Evolutionary conservation across 805 yeast genomes (phyloP).

Genomic region (Yamadazyma endophytica): DNA sequence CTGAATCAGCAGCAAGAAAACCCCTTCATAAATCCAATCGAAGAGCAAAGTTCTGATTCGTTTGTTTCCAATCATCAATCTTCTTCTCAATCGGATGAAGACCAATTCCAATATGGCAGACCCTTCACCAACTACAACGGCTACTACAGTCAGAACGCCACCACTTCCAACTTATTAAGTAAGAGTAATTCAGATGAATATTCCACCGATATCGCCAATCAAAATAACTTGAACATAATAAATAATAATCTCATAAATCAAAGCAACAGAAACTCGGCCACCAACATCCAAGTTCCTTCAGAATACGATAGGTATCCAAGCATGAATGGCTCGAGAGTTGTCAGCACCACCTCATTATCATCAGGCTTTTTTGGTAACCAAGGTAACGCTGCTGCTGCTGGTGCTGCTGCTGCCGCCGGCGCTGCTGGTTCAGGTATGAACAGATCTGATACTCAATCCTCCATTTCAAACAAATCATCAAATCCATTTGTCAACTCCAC

Average conservation of each 20-base stretch:
- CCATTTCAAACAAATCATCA: constrained; percentile 15
- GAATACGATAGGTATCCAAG: constrained; percentile 70
- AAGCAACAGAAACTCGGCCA: constrained; percentile 6
- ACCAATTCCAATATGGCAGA: constrained; percentile 25
- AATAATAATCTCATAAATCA: constrained; percentile 9
- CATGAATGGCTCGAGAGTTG: constrained; percentile 53
- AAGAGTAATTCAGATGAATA: constrained; percentile 10
- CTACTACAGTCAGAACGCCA: constrained; percentile 38
- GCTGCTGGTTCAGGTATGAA: constrained; percentile 9
- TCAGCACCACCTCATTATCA: constrained; percentile 42
- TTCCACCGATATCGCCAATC: constrained; percentile 3
- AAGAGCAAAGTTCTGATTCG: constrained; percentile 12
- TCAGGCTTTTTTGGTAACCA: constrained; percentile 13
- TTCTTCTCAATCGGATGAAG: constrained; percentile 15
- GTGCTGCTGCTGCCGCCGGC: constrained; percentile 2
- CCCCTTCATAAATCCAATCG: constrained; percentile 13
- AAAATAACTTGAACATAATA: constrained; percentile 9
- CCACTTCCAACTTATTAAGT: constrained; percentile 32
- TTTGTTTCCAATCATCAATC: constrained; percentile 11
- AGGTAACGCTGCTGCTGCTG: constrained; percentile 4
- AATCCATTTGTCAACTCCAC: constrained; percentile 42
- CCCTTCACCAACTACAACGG: constrained; percentile 38
- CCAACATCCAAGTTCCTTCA: constrained; percentile 40
- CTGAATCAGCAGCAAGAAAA: constrained; percentile 6
- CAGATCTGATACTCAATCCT: constrained; percentile 17